Base-by-base conservation (phyloP, 1,284 basidiomycete species). In the Ceratobasidium sp. region DNA sequence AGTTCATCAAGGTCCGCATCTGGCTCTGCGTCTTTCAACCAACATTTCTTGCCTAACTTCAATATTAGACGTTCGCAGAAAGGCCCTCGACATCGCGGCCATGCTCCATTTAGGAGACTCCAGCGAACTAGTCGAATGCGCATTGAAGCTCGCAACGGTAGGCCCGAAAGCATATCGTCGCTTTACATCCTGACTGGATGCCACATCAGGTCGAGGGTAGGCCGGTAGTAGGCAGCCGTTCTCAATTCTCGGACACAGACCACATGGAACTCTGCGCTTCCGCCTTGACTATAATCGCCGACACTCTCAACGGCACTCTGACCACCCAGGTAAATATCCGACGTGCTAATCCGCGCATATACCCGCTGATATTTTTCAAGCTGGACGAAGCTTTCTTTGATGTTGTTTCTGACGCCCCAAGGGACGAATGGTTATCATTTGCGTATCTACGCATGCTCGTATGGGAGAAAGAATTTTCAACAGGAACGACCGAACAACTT, bases 261-360 rank as follows among this genome's bases (percentile, higher is more conserved):
- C 60, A 54, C n/a, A 28, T 54, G 35, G 71, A 74, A 54, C 31
- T 64, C n/a, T 74, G 42, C 39, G n/a, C 53, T 47, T 63, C 60
- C 26, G 35, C 58, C 33, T 11, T 64, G 26, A n/a, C 28, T 5
- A 28, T 54, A 2, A 35, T 74, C 17, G 45, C 60, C 37, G 13
- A 33, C 8, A 31, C 33, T 10, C 47, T 74, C 6, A 31, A n/a
- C 8, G 58, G 71, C 11, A 28, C 33, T 13, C 49, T 45, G 10
- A 15, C 60, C n/a, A 39, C 13, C 39, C 68, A 74, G 58, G 58
- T 74, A 60, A 51, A n/a, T 53, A 64, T 11, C 20, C 0, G 28
- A 3, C 23, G 20, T 26, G 23, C 2, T 20, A 20, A 42, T 37
- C 5, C 5, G 31, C 31, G 28, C 20, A 33, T 17, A 13, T 20